Conservation (phyloP, 225 moss, liverwort and hornwort species). For the Antitrichia curtipendula region DNA sequence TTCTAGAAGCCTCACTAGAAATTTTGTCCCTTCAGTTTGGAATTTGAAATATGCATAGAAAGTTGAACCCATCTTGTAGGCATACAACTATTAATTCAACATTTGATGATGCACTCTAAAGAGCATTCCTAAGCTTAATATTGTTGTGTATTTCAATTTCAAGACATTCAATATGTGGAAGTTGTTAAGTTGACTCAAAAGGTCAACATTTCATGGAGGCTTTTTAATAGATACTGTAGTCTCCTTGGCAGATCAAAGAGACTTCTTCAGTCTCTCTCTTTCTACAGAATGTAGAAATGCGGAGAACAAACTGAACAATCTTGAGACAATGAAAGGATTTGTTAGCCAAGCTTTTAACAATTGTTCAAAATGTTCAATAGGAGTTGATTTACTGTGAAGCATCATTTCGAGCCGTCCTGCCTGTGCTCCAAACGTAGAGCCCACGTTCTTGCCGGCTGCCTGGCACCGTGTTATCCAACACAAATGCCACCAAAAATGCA, state of each 20-base stretch:
- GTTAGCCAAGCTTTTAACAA: too few species aligned
- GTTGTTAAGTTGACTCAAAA: neutral
- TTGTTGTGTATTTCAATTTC: neutral
- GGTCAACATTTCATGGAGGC: neutral
- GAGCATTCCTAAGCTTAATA: neutral
- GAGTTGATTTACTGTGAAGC: neutral
- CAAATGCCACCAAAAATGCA: slow-evolving; percentile 71
- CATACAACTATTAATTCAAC: neutral
- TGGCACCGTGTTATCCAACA: slow-evolving; percentile 86
- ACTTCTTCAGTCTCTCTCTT: neutral
- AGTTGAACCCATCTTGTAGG: neutral
- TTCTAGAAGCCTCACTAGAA: neutral
- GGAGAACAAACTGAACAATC: neutral
- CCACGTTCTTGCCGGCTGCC: slow-evolving; percentile 82
- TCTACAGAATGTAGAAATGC: neutral
- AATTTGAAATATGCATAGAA: neutral
- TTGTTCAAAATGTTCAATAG: neutral
- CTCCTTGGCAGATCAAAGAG: neutral
- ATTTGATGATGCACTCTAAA: neutral
- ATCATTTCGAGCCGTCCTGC: slow-evolving; percentile 46
- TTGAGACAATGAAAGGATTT: too few species aligned
- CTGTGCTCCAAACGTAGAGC: slow-evolving; percentile 65
- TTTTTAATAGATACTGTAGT: neutral
- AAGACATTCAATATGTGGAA: neutral
- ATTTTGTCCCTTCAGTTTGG: neutral